phyloP scores from a whole-genome alignment of 768 basidiomycete genomes.

The Galerina marginata region DNA sequence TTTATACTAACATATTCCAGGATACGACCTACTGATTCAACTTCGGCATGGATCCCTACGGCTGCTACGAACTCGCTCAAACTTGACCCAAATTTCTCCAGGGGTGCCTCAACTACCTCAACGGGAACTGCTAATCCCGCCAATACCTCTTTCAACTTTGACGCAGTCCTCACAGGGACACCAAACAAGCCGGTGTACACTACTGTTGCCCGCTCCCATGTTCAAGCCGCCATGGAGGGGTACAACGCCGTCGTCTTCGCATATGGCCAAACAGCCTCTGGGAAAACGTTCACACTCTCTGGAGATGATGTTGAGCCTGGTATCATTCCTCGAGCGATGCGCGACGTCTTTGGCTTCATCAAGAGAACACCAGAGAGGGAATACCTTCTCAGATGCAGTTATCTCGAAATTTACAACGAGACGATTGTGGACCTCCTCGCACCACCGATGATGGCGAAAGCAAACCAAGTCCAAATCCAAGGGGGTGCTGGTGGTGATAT shows the following conservation, averaged over 20 bases:
- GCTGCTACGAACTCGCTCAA: constrained; percentile 58
- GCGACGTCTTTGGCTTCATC: constrained; percentile 89
- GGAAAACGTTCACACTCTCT: constrained; percentile 61
- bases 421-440: constrained; percentile 85
- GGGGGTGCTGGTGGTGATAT: constrained; percentile 66
- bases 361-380: constrained; percentile 78
- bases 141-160: constrained; percentile 61
- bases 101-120: constrained; percentile 32
- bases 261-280: constrained; percentile 87
- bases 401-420: constrained; percentile 98
- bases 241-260: constrained; percentile 97
- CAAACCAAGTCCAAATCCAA: constrained; percentile 74
- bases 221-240: constrained; percentile 93
- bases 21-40: constrained; percentile 61
- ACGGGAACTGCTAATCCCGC: constrained; percentile 34
- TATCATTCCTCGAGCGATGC: constrained; percentile 92
- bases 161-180: constrained; percentile 78
- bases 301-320: constrained; percentile 87
- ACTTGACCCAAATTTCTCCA: constrained; percentile 61
- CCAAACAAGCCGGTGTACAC: constrained; percentile 83
- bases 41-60: constrained; percentile 62
- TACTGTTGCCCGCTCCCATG: constrained; percentile 77
- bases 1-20: constrained; percentile 37
- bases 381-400: constrained; percentile 94
- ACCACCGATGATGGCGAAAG: constrained; percentile 57